Conservation (phyloP, 345 rosid species). For the Rhodamnia rubescens region DNA sequence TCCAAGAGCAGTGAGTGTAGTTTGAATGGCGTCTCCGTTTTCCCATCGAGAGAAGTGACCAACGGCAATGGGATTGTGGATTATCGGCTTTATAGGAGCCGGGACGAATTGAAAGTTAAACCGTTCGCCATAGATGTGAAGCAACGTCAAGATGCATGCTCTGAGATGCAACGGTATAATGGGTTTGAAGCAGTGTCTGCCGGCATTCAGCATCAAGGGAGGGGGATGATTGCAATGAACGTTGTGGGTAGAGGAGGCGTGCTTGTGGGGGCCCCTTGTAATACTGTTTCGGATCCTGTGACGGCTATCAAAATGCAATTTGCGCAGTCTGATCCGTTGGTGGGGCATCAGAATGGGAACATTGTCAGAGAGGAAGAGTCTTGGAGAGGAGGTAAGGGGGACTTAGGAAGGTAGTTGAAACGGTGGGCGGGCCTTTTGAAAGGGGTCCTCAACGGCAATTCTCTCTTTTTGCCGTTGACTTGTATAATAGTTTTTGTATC, state of each 20-base stretch:
- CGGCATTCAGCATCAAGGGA: slow-evolving; percentile 36
- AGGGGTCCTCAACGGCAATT: background rate
- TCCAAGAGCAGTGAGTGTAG: slow-evolving; percentile 17
- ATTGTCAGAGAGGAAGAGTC: slow-evolving; percentile 41
- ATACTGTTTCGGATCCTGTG: slow-evolving; percentile 50
- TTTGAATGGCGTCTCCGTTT: slow-evolving; percentile 19
- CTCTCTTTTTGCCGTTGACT: background rate
- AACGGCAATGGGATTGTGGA: slow-evolving; percentile 32
- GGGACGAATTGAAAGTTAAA: slow-evolving; percentile 21
- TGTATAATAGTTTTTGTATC: slow-evolving; percentile 43
- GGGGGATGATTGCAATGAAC: slow-evolving; percentile 36
- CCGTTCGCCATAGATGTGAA: slow-evolving; percentile 37
- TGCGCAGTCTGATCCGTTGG: slow-evolving; percentile 31
- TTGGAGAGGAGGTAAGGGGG: slow-evolving; percentile 53
- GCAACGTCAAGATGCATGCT: slow-evolving; percentile 28
- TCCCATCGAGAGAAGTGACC: slow-evolving; percentile 19
- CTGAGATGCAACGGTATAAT: slow-evolving; percentile 32
- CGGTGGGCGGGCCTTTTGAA: slow-evolving; percentile 9
- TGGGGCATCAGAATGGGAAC: slow-evolving; percentile 25
- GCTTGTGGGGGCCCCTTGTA: slow-evolving; percentile 30
- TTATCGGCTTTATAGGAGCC: slow-evolving; percentile 25
- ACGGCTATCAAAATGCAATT: slow-evolving; percentile 50
- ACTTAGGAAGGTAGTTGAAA: slow-evolving; percentile 43
- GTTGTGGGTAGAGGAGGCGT: slow-evolving; percentile 29
- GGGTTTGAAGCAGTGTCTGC: slow-evolving; percentile 31